phyloP scores from a whole-genome alignment of 2,329 filamentous ascomycete species.

The Neofusicoccum cordaticola region DNA sequence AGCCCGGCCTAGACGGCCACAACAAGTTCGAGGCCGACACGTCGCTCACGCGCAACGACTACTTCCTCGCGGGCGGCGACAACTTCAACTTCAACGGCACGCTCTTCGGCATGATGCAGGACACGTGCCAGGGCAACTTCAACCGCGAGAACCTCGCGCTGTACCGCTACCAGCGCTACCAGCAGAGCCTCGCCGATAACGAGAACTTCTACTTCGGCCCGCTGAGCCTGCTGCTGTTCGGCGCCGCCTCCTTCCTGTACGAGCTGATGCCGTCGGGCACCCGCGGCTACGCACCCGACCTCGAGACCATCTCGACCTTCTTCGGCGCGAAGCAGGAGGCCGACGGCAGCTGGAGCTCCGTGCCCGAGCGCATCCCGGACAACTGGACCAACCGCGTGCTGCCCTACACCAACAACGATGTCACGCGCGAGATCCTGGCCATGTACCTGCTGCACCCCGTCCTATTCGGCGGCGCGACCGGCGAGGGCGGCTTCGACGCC shows the following conservation, averaged over 20 bases:
- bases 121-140: slow-evolving; percentile 36
- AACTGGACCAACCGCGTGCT: slow-evolving; percentile 39
- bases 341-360: slow-evolving; percentile 37
- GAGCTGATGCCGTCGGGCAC: slow-evolving; percentile 39
- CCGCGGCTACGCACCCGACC: slow-evolving; percentile 31
- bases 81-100: slow-evolving; percentile 42
- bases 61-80: slow-evolving; percentile 35
- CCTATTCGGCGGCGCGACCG: slow-evolving; percentile 38
- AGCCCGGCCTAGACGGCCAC: slow-evolving; percentile 45
- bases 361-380: slow-evolving; percentile 40
- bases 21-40: slow-evolving; percentile 45
- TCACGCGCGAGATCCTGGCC: slow-evolving; percentile 37
- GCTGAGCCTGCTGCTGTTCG: slow-evolving; percentile 38
- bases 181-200: slow-evolving; percentile 37
- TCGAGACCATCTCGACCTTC: slow-evolving; percentile 37
- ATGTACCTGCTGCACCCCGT: slow-evolving; percentile 45
- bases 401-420: slow-evolving; percentile 28
- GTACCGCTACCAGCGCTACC: slow-evolving; percentile 41
- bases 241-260: slow-evolving; percentile 45
- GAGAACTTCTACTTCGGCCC: slow-evolving; percentile 46
- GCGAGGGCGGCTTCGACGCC: background rate
- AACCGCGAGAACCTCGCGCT: slow-evolving; percentile 37
- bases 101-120: slow-evolving; percentile 40
- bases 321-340: slow-evolving; percentile 42
- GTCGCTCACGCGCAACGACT: slow-evolving; percentile 43